Evolutionary conservation across 768 basidiomycete species (phyloP), one percentile per base, ranked within the genome.

Genomic region (Grammothele lineata): DNA sequence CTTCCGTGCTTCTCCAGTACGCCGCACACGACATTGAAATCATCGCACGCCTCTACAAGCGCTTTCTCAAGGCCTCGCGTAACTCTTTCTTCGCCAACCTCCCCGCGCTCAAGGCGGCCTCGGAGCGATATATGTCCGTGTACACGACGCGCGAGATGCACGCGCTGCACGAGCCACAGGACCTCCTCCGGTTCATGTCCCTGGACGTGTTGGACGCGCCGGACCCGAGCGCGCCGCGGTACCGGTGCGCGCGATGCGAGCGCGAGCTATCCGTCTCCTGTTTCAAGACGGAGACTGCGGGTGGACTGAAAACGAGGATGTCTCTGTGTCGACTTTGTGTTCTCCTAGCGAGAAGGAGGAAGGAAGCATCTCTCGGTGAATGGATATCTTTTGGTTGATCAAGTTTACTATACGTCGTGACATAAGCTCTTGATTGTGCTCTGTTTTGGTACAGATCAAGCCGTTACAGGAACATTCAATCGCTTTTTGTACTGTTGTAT

Each of bases 21-120:
- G 69, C 70, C 5, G 66, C 69, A 2, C 61, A 62, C 49, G 69
- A 72, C 51, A 65, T 72, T 35, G 57, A 60, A 27, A 57, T 69
- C 49, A 62, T 72, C 43, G 57, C 53, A 3, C 55, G 50, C 2
- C 59, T 72, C 18, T 65, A 68, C 48, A 51, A 57, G 5, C 56
- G 61, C 24, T 69, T 71, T 40, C 23, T 8, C 9, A 8, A 36
- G 18, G 17, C 8, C 6, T 6, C 8, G 8, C 8, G 15, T 9
- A n/a, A n/a, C n/a, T n/a, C n/a, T n/a, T 36, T 8, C 35, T 27
- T 17, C 12, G 15, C 7, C 22, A 15, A n/a, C 14, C 10, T 22
- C 14, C 27, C 34, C 12, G 15, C 14, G 11, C 37, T 47, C 2
- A 19, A 18, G 33, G 37, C 22, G 23, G 22, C 35, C 21, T 37